A percentile compares a stretch with the other conserved stretches of the same genome.
These are phyloP conservation scores for Diplodia scrobiculata DNA, from an alignment of 2,329 filamentous ascomycete species.

Conservation along the genomic window DNA sequence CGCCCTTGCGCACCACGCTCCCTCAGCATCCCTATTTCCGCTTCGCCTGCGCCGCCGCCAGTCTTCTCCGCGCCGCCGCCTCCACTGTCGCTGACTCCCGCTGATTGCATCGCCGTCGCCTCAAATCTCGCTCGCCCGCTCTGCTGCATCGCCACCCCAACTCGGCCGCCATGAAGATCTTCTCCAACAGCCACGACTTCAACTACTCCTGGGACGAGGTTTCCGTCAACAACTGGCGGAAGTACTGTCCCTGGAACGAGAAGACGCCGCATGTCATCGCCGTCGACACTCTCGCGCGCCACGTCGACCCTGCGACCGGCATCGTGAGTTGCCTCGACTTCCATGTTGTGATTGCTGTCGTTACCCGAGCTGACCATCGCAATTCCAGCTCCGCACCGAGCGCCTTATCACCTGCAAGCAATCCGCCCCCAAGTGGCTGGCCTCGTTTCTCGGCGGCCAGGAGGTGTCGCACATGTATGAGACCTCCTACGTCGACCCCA, in stretches of 20 bases:
- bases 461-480: conserved; percentile 91
- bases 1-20: conserved; percentile 10
- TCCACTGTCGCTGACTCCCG: conserved; percentile 18
- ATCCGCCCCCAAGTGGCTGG: conserved; percentile 77
- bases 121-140: neutral
- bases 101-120: conserved; percentile 16
- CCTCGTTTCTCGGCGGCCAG: conserved; percentile 73
- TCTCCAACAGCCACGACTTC: conserved; percentile 85
- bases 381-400: conserved; percentile 65
- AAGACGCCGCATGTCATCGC: conserved; percentile 96
- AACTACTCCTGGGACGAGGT: conserved; percentile 99
- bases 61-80: neutral
- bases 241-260: conserved; percentile 99
- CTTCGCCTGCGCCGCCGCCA: neutral
- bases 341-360: neutral
- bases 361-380: conserved; percentile 20
- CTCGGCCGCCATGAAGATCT: conserved; percentile 78
- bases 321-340: conserved; percentile 57
- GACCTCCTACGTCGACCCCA: conserved; percentile 89
- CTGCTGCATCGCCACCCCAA: conserved; percentile 35
- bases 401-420: conserved; percentile 66
- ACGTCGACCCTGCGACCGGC: conserved; percentile 64
- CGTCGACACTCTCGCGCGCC: conserved; percentile 85
- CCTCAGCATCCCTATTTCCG: neutral
- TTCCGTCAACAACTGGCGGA: conserved; percentile 95